Base-by-base conservation (phyloP, 2,329 filamentous ascomycete species). In the Dendryphion nanum region DNA sequence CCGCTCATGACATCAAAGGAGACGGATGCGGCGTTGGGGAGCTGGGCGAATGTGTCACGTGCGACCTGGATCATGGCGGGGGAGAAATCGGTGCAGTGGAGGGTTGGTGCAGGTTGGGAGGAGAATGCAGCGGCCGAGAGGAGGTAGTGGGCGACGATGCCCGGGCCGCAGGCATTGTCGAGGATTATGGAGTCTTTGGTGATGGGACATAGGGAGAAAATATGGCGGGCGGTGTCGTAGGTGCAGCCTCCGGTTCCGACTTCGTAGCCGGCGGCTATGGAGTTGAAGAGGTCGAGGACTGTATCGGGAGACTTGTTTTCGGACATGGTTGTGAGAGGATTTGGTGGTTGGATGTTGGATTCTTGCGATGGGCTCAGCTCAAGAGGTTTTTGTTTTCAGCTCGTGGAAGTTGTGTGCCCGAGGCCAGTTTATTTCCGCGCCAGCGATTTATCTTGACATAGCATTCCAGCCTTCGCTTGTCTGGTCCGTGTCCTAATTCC, bases 151-250 rank as follows among this genome's bases (percentile, higher is more conserved):
- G 53, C 42, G 6, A 51, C 46, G 14, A 55, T 44, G 28, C 54
- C 57, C 6, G 50, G 41, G 8, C 54, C 53, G 37, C 54, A 58
- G 1, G 55, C 57, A 23, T 58, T 60, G 33, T 60, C 57, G 18
- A 47, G 50, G 15, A 59, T 31, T 13, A 45, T 18, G 12, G 51
- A 53, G 10, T 37, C 21, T 15, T 35, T 18, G 3, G 41, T 32
- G 6, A 58, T 40, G 1, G 45, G 19, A 6, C 42, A 10, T 8
- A 17, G 8, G 10, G 8, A 15, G 38, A 48, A 15, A 15, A 57
- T 41, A n/a, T 48, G 32, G 1, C 40, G 38, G 13, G 44, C 48
- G 3, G 52, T 26, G 16, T 50, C 43, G 15, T 41, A 42, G 2
- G 48, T 50, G 32, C 40, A 43, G 35, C 52, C 49, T 17, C 47